Evolutionary conservation across 495 filamentous ascomycete genomes (phyloP).

Genomic region (Chlorociboria aeruginascens): DNA sequence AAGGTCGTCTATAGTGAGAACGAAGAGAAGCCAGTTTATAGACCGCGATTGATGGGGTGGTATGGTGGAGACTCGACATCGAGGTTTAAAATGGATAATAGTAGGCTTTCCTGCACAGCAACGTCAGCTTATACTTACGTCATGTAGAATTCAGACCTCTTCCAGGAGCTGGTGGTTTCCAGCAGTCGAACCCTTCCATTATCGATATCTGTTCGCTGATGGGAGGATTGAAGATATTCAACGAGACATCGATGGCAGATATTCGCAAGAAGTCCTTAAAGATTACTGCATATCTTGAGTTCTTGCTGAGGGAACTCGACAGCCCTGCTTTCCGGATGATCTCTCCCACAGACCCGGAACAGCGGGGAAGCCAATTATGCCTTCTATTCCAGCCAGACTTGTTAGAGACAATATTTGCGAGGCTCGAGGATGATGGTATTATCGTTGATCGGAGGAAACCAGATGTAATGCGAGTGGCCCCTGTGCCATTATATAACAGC

Average conservation of each 20-base stretch:
- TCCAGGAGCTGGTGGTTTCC: constrained; percentile 56
- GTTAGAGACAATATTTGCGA: constrained; percentile 53
- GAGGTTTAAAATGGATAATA: constrained; percentile 69
- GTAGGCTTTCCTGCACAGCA: constrained; percentile 1
- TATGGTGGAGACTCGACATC: constrained; percentile 73
- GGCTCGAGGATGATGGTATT: constrained; percentile 56
- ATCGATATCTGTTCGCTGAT: constrained; percentile 57
- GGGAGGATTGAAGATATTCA: constrained; percentile 71
- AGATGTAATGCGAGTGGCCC: constrained; percentile 88
- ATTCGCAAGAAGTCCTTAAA: constrained; percentile 63
- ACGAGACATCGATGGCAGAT: constrained; percentile 52
- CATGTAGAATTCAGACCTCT: constrained; percentile 58
- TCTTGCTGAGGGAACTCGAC: constrained; percentile 41
- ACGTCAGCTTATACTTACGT: constrained; percentile 5
- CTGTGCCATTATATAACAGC: constrained; percentile 80
- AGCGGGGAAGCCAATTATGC: constrained; percentile 82
- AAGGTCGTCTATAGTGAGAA: constrained; percentile 27
- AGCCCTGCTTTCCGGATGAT: constrained; percentile 53
- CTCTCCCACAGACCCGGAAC: constrained; percentile 58
- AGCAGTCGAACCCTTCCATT: constrained; percentile 55
- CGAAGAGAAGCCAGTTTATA: constrained; percentile 17
- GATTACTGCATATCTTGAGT: constrained; percentile 72
- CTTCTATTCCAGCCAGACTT: constrained; percentile 54
- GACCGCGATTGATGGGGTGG: constrained; percentile 56
- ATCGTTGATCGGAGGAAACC: constrained; percentile 84